Evolutionary conservation across 2,329 filamentous ascomycete genomes (phyloP).

Genomic region (Lomentospora prolificans): DNA sequence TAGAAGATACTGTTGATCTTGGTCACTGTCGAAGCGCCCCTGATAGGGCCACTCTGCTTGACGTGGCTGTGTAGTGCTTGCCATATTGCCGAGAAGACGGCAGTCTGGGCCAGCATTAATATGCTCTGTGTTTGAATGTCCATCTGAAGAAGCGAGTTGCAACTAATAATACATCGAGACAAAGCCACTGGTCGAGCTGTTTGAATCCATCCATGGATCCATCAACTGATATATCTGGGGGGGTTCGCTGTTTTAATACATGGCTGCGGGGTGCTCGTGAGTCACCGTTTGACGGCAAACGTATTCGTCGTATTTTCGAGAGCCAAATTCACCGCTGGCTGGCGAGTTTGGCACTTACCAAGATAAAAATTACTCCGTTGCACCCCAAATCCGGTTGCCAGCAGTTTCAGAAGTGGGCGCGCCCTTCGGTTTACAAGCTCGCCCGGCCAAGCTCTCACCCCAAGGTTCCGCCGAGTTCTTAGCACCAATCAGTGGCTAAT

Average conservation of each 20-base stretch:
- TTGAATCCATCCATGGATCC: background rate
- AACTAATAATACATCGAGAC: too few relatives aligned
- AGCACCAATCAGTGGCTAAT: too few relatives aligned
- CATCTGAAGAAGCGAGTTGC: background rate
- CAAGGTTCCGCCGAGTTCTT: too few relatives aligned
- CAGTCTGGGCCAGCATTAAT: background rate
- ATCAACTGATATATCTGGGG: background rate
- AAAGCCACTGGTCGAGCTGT: background rate
- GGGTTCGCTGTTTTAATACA: background rate
- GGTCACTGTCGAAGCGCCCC: background rate
- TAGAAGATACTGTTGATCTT: background rate
- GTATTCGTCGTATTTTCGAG: background rate
- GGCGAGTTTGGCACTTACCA: too few relatives aligned
- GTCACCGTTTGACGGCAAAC: background rate
- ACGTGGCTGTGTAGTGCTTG: background rate
- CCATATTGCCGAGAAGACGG: background rate
- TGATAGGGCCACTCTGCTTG: background rate
- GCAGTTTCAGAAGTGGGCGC: too few relatives aligned
- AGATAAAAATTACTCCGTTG: too few relatives aligned
- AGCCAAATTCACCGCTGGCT: too few relatives aligned
- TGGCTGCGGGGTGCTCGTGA: too few relatives aligned
- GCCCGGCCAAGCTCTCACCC: too few relatives aligned
- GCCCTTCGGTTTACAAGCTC: too few relatives aligned
- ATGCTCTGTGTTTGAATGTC: background rate
- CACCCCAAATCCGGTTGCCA: too few relatives aligned